Evolutionary conservation across 1,284 basidiomycete genomes (phyloP).

Genomic region (Boletus semigastroideus): DNA sequence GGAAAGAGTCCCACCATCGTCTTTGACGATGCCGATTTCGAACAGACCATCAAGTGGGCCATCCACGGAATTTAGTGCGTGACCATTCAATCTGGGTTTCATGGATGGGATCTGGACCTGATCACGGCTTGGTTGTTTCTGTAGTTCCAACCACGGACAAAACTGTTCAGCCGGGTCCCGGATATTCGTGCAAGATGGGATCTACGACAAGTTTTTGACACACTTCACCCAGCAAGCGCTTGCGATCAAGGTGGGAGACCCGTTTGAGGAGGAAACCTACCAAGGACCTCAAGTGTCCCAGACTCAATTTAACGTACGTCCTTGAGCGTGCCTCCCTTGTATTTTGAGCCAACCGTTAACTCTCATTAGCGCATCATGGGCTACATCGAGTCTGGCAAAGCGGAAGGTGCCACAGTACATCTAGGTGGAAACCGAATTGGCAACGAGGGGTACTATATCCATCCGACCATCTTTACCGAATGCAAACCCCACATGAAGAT

Average conservation of each 20-base stretch:
- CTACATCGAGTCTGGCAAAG: conserved; percentile 13
- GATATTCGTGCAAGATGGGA: conserved; percentile 64
- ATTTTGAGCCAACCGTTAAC: neutral
- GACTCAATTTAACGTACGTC: conserved; percentile 40
- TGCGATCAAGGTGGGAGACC: conserved; percentile 60
- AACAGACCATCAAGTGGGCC: conserved; percentile 66
- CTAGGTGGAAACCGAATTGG: conserved; percentile 64
- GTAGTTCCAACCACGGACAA: conserved; percentile 66
- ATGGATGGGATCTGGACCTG: neutral
- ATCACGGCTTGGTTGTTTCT: conserved; percentile 18
- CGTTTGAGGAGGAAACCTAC: conserved; percentile 60
- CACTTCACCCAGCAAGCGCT: conserved; percentile 49
- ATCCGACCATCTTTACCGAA: conserved; percentile 69
- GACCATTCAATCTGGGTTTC: neutral
- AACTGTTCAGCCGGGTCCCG: conserved; percentile 69
- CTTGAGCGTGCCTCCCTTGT: neutral
- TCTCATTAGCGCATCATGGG: conserved; percentile 9
- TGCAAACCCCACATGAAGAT: conserved; percentile 64
- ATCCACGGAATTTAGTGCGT: conserved; percentile 59
- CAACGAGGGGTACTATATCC: conserved; percentile 53
- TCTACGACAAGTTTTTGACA: conserved; percentile 60
- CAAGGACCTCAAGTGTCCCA: conserved; percentile 76
- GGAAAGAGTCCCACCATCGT: conserved; percentile 70
- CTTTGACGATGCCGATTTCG: conserved; percentile 52
- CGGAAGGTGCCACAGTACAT: conserved; percentile 50